phyloP scores from a whole-genome alignment of 768 basidiomycete genomes.

The Hypholoma sublateritium region DNA sequence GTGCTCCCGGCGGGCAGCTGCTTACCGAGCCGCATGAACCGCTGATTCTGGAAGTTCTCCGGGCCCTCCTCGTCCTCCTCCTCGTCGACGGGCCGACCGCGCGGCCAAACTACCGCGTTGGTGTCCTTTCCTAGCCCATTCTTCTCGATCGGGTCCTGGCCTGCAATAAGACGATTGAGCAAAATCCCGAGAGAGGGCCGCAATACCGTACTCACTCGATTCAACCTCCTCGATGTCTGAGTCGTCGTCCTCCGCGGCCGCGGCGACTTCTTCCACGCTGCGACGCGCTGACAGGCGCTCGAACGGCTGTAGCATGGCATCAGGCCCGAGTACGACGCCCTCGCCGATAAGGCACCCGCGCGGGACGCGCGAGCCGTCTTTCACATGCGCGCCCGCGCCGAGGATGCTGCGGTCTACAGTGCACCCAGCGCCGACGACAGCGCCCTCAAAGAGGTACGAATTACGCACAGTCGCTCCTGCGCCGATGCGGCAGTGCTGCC shows the following conservation, averaged over 20 bases:
- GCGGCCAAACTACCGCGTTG: constrained; percentile 84
- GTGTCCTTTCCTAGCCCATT: constrained; percentile 63
- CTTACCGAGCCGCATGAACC: constrained; percentile 75
- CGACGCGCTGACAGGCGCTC: constrained; percentile 66
- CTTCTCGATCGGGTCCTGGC: constrained; percentile 44
- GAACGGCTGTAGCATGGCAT: constrained; percentile 65
- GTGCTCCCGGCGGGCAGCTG: background rate
- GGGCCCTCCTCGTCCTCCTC: constrained; percentile 61
- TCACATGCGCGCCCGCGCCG: constrained; percentile 73
- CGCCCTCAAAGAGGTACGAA: constrained; percentile 84
- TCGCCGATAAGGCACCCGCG: constrained; percentile 83
- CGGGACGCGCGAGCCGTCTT: constrained; percentile 63
- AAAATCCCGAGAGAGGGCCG: constrained; percentile 1
- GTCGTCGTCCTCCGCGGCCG: constrained; percentile 42
- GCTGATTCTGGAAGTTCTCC: constrained; percentile 61
- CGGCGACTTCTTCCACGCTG: constrained; percentile 32
- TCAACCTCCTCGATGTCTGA: constrained; percentile 72
- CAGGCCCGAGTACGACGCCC: constrained; percentile 76
- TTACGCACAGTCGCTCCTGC: constrained; percentile 64
- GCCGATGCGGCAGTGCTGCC: constrained; percentile 73
- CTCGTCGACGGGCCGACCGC: constrained; percentile 60
- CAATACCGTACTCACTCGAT: constrained; percentile 45
- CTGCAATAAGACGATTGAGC: constrained; percentile 28
- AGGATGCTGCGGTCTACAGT: constrained; percentile 79
- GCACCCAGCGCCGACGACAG: constrained; percentile 67